phyloP scores from a whole-genome alignment of 306 rosid species.

The Trichosanthes truncata region DNA sequence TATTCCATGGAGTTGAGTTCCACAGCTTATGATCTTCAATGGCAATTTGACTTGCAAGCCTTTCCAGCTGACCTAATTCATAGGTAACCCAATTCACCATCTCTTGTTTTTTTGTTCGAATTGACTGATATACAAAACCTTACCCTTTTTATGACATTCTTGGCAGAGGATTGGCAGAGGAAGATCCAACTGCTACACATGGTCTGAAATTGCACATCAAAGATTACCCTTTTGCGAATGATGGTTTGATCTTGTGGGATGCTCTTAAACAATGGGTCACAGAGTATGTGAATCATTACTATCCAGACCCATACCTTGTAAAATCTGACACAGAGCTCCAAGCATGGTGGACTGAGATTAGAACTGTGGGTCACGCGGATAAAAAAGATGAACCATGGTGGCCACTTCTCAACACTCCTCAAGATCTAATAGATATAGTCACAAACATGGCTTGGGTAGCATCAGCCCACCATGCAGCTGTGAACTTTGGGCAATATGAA shows the following conservation, averaged over 20 bases:
- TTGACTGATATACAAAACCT: not conserved
- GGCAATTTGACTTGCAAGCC: constrained; percentile 55
- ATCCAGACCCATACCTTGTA: constrained; percentile 22
- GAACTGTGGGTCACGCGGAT: constrained; percentile 49
- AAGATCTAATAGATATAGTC: constrained; percentile 45
- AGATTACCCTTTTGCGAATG: constrained; percentile 74
- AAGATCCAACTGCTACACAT: constrained; percentile 57
- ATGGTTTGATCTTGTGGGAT: constrained; percentile 60
- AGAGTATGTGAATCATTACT: constrained; percentile 54
- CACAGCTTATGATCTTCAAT: constrained; percentile 40
- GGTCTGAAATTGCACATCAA: constrained; percentile 47
- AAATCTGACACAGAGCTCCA: constrained; percentile 51
- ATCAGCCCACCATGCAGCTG: constrained; percentile 69
- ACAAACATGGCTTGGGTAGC: constrained; percentile 51
- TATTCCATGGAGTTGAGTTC: constrained; percentile 44
- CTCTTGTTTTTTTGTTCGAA: not conserved
- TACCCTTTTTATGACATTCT: not conserved
- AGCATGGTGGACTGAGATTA: constrained; percentile 73
- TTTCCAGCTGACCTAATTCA: constrained; percentile 60
- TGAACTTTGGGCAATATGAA: constrained; percentile 61
- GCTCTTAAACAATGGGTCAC: constrained; percentile 45
- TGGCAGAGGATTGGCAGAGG: constrained; percentile 50
- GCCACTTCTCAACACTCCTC: constrained; percentile 39
- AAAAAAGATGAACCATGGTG: constrained; percentile 75
- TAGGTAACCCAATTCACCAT: constrained; percentile 32